Evolutionary conservation across 345 rosid species (phyloP), one percentile per base, ranked within the genome.

Genomic region (Syzygium aqueum): DNA sequence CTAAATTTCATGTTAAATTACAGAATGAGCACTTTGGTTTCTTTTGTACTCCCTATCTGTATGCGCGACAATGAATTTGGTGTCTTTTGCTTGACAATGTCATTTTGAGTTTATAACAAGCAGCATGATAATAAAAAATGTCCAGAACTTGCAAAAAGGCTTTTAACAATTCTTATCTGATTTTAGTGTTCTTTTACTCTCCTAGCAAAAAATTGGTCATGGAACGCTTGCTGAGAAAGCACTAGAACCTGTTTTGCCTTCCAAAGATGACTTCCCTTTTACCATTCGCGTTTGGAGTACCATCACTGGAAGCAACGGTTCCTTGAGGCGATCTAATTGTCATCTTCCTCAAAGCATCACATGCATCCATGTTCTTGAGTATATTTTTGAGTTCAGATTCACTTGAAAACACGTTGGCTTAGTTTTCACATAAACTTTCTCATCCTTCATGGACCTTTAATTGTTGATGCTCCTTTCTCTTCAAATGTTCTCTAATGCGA

Each of bases 121-220:
- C 52, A 51, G 52, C 52, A 11, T 51, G 15, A 51, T 51, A 11
- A 12, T 51, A 11, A 51, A 51, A 51, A 51, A 51, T 12, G 52
- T 51, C 52, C 52, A 51, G 14, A 11, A 11, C 52, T 12, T 11
- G 4, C n/a, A 11, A 51, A 51, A 51, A 11, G 14, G 52, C 13
- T 51, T 11, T 51, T 51, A 51, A 51, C 54, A 40, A 17, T 22
- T 12, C 59, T 85, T 27, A 51, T 85, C 84, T 87, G 89, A 82
- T 90, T 90, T 80, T 92, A 96, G 98, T 97, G 96, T 90, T 89
- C 98, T 57, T 97, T 97, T 89, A 98, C 99, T 91, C 99, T 88
- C 99, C 99, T 19, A 96, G 98, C 94, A 95, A 98, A 92, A 95
- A 94, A 90, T 97, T 86, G 99, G 99, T 77, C 98, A 97, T 90